These are phyloP conservation scores for Lodderomyces metapsilosis DNA, from an alignment of 1,139 yeast species.

Conservation along the genomic window DNA sequence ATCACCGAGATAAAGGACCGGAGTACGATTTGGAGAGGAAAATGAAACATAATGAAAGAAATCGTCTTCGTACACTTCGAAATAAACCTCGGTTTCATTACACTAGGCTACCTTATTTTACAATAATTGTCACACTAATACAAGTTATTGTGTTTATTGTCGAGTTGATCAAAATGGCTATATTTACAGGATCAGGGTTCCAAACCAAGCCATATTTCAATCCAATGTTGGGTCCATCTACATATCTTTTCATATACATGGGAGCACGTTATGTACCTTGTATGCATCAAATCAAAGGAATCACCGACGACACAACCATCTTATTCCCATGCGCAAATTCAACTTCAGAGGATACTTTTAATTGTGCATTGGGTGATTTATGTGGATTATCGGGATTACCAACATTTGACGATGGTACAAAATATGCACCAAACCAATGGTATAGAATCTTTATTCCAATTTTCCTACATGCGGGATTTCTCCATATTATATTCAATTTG, in stretches of 20 bases:
- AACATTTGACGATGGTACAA: conserved; percentile 18
- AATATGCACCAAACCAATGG: conserved; percentile 59
- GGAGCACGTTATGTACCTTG: conserved; percentile 76
- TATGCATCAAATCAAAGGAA: conserved; percentile 53
- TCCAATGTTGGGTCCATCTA: conserved; percentile 82
- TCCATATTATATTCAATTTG: conserved; percentile 67
- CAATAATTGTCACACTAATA: conserved; percentile 45
- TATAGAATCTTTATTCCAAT: conserved; percentile 69
- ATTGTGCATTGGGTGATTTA: conserved; percentile 55
- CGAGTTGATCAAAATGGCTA: conserved; percentile 61
- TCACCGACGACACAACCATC: conserved; percentile 50
- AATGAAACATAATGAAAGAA: conserved; percentile 25
- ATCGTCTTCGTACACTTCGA: conserved; percentile 25
- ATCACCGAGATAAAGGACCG: not conserved
- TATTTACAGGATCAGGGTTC: conserved; percentile 63
- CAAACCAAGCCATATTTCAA: conserved; percentile 73
- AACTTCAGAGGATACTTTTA: conserved; percentile 52
- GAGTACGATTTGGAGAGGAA: conserved; percentile 14
- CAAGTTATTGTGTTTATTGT: conserved; percentile 65
- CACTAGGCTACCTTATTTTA: conserved; percentile 47
- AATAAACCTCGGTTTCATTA: conserved; percentile 42
- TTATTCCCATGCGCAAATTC: conserved; percentile 72
- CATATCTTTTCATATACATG: conserved; percentile 63
- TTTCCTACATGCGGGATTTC: conserved; percentile 73
- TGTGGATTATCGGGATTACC: conserved; percentile 62